Base-by-base conservation (phyloP, 164 flowering plant genomes). In the Vitis labrusca region DNA sequence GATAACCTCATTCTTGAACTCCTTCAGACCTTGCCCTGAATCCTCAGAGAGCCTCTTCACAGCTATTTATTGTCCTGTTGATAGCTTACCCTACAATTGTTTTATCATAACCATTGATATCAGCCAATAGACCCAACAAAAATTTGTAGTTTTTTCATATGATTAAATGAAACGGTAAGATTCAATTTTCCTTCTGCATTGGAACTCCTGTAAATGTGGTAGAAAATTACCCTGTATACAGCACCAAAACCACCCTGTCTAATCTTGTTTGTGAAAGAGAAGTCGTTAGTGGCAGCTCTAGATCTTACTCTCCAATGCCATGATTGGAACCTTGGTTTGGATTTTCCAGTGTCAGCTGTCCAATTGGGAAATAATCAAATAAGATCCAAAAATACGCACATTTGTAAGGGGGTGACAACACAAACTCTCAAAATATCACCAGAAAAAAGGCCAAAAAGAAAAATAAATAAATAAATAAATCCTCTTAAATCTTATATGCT, bases 1-100 rank as follows among this genome's bases (percentile, higher is more conserved):
- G 1, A 51, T 44, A 47, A 82, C 76, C 56, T 87, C 91, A 71
- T 79, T 87, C 72, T 75, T 80, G 65, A 86, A 83, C 62, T 85
- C 84, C 5, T 69, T 11, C 0, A 68, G 14, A 9, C 88, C 88
- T 69, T 85, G 85, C 8, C 68, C 59, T 3, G 86, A 82, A 23
- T 50, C 52, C 27, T 61, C 73, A 1, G 83, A 73, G 3, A 83
- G 80, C 55, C 79, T 80, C 59, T 83, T 83, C 10, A 83, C 78
- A 7, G 86, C 89, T 27, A 85, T 76, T 75, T 81, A 81, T 68
- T 78, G 68, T 11, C 82, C 86, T 1, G 53, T 55, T 10, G 27
- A 49, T 10, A 79, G 44, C 48, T 47, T 49, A 16, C 83, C 86
- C 83, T 81, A 67, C 30, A 11, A 17, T 16, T n/a, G 50, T 23